Base-by-base conservation (phyloP, 495 filamentous ascomycete genomes). In the Niebla homalea region DNA sequence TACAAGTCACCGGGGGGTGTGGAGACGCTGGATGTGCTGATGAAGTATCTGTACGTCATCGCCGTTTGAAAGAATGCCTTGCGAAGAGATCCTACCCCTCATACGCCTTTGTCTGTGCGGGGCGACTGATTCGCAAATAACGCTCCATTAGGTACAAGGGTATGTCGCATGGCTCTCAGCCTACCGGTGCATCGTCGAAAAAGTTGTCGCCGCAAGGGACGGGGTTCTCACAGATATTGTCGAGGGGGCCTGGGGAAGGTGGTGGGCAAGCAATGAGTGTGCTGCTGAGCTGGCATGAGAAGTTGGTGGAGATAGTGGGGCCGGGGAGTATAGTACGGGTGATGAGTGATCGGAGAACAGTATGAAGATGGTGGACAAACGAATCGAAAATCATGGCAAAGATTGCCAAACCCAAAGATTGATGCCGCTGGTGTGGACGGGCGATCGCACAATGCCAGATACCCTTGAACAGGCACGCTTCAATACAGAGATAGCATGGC, bases 251-350 rank as follows among this genome's bases (percentile, higher is more conserved):
- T 18, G 77, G 75, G 18, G 80, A 78, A 56, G 83, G 83, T 50
- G 83, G 84, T 55, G 85, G 87, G 43, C 79, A 86, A 57, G 84
- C 82, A 41, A 94, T 94, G 89, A 94, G 89, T 56, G 89, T 96
- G 40, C 61, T 96, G 60, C 68, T 96, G 55, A 93, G 84, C 62
- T 96, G 89, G 89, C 89, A 94, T 60, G 89, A 96, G 75, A 94
- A 93, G 74, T 70, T 93, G 41, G 87, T 94, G 2, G 89, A 94
- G 58, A 77, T 96, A 57, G 81, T 86, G 18, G 89, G 89, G 36
- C 73, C 84, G 57, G 89, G 89, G 16, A 81, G 83, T 64, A 90
- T 96, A 69, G 82, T 87, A 54, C 73, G 89, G 55, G 81, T 85
- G 46, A 94, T 96, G 88, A 87, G 85, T 21, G 89, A 96, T 72